A percentile compares a stretch with the other conserved stretches of the same genome.
Conservation (phyloP, 441 rosid genomes). For the Populus tomentosa region DNA sequence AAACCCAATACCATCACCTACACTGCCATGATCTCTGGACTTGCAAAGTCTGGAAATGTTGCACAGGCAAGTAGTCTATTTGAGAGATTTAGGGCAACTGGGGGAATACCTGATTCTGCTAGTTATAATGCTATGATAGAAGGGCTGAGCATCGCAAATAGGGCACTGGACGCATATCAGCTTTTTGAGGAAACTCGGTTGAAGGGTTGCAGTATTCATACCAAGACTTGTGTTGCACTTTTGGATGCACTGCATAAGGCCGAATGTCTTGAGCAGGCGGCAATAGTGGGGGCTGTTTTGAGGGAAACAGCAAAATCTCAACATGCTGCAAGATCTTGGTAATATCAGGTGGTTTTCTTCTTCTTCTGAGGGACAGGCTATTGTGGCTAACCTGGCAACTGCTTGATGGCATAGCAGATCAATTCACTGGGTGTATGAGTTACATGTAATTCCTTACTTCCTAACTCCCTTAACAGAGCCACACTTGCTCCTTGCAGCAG, state of each 20-base stretch:
- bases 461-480: neutral
- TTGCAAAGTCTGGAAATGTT: conserved; percentile 88
- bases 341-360: conserved; percentile 6
- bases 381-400: conserved; percentile 7
- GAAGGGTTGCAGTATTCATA: conserved; percentile 59
- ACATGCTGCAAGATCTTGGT: conserved; percentile 84
- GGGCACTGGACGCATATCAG: conserved; percentile 67
- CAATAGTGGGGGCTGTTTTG: conserved; percentile 85
- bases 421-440: neutral
- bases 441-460: neutral
- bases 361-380: neutral
- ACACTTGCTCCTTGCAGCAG: conserved; percentile 11
- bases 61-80: conserved; percentile 62
- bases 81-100: conserved; percentile 61
- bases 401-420: neutral
- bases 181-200: conserved; percentile 79
- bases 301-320: conserved; percentile 84
- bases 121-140: conserved; percentile 78
- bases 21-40: conserved; percentile 85
- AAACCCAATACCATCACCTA: conserved; percentile 67
- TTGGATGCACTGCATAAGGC: conserved; percentile 85
- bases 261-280: conserved; percentile 89
- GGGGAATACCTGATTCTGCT: conserved; percentile 73
- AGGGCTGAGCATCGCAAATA: conserved; percentile 66
- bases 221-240: conserved; percentile 80